A percentile compares a stretch with the other conserved stretches of the same genome.
Conservation (phyloP, 2,329 filamentous ascomycete genomes). For the Phialocephala subalpina region DNA sequence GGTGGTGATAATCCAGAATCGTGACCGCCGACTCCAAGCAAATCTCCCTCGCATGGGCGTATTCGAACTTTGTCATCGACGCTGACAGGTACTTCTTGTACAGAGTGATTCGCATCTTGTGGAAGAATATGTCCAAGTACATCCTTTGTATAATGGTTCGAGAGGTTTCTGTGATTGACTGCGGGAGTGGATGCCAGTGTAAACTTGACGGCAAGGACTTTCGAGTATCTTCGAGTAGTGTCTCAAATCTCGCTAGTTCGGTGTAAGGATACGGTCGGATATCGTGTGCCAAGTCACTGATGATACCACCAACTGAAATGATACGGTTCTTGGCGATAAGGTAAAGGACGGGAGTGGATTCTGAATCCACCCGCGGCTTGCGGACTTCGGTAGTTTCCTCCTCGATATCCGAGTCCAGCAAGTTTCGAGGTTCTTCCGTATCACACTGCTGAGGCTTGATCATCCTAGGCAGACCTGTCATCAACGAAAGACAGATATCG, state of each 20-base stretch:
- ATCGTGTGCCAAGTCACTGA: conserved; percentile 57
- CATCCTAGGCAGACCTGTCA: conserved; percentile 72
- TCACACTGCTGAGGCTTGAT: conserved; percentile 69
- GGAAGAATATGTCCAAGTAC: conserved; percentile 57
- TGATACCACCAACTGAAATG: conserved; percentile 56
- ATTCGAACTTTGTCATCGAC: conserved; percentile 49
- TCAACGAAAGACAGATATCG: conserved; percentile 69
- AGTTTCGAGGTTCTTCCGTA: conserved; percentile 65
- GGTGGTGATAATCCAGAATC: conserved; percentile 55
- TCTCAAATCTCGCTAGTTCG: conserved; percentile 58
- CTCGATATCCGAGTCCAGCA: conserved; percentile 70
- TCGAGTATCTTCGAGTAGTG: conserved; percentile 53
- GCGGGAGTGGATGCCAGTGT: conserved; percentile 54
- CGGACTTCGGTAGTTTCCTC: conserved; percentile 62
- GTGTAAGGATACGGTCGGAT: conserved; percentile 55
- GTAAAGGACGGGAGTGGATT: conserved; percentile 65
- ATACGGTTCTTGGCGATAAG: conserved; percentile 58
- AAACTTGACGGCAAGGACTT: conserved; percentile 55
- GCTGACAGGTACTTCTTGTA: conserved; percentile 60
- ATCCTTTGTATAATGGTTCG: conserved; percentile 58
- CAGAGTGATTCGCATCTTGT: conserved; percentile 61
- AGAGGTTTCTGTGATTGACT: conserved; percentile 55
- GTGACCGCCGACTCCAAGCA: conserved; percentile 58
- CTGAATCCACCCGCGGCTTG: conserved; percentile 58
- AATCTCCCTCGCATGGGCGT: conserved; percentile 58